Base-by-base conservation (phyloP, 2,329 filamentous ascomycete species). In the Fonsecaea nubica region DNA sequence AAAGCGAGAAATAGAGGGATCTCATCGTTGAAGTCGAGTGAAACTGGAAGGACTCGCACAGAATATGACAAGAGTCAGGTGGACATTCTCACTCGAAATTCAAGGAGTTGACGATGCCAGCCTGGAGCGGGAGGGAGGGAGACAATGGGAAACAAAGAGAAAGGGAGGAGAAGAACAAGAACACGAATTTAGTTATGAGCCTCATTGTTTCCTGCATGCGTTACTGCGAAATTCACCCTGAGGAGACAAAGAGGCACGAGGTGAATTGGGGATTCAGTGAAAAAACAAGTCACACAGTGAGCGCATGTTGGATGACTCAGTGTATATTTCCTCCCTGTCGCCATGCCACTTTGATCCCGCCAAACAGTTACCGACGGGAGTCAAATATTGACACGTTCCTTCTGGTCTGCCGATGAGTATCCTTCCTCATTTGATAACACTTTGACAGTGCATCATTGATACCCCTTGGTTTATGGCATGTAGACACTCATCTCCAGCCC, bases 401-500 rank as follows among this genome's bases (percentile, higher is more conserved):
- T 3, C 25, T 25, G 3, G 3, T 2, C 25, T 25, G 25, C 25
- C 25, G 2, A 25, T 25, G 2, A 25, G 25, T 25, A 25, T 25
- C 25, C 3, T 25, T 25, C 2, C 25, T 25, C 25, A 2, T 25
- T 2, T 2, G 2, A 25, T 40, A 13, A 36, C 36, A 13, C 9
- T 9, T 40, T 42, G 6, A 42, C 5, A n/a, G 36, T 4, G 10
- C 13, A 1, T 48, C 4, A 42, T 42, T 13, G 18, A 42, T 15
- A 15, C 15, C 40, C 15, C 4, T 25, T 32, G 45, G 38, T 18
- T 33, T 53, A 52, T 6, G 64, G 64, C 62, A 75, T 62, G 65
- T 81, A 81, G 1, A 82, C 77, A 52, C 71, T 77, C 75, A 84
- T 77, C 68, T 83, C 81, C 42, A 86, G 75, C 0, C 84, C 84